phyloP scores from a whole-genome alignment of 2,329 filamentous ascomycete species.

The Aureobasidium sp. region DNA sequence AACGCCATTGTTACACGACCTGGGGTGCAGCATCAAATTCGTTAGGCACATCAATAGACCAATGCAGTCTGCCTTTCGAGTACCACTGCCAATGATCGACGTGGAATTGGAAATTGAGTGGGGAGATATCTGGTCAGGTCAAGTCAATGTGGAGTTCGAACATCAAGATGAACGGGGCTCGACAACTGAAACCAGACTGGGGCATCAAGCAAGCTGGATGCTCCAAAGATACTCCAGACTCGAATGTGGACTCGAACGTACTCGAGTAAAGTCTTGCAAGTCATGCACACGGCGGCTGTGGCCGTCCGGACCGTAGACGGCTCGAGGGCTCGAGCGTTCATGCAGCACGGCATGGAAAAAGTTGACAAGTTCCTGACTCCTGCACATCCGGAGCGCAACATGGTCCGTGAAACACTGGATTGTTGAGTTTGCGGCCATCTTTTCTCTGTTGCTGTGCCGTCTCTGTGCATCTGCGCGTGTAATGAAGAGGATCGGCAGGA shows the following conservation, averaged over 20 bases:
- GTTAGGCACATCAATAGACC: background rate
- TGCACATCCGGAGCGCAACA: slow-evolving; percentile 1
- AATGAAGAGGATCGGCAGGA: slow-evolving; percentile 4
- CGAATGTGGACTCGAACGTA: no score
- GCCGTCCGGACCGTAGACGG: background rate
- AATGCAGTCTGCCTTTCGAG: background rate
- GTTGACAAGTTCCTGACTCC: slow-evolving; percentile 2
- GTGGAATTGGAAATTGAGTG: background rate
- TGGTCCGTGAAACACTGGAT: slow-evolving; percentile 1
- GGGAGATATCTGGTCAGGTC: background rate
- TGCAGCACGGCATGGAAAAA: slow-evolving; percentile 8
- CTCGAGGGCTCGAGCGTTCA: background rate
- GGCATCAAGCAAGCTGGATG: background rate
- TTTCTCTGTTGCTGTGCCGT: background rate
- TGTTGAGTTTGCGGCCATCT: slow-evolving; percentile 3
- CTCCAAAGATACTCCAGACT: no score
- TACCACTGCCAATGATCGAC: background rate
- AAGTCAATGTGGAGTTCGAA: background rate
- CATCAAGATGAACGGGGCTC: background rate
- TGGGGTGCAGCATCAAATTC: background rate
- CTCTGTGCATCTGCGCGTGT: background rate
- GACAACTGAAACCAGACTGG: background rate
- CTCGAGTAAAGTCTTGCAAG: background rate
- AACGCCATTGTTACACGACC: background rate
- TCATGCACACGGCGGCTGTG: background rate